These are phyloP conservation scores for Mortierella hygrophila DNA, from an alignment of 192 early-diverging fungal genomes.

Conservation along the genomic window DNA sequence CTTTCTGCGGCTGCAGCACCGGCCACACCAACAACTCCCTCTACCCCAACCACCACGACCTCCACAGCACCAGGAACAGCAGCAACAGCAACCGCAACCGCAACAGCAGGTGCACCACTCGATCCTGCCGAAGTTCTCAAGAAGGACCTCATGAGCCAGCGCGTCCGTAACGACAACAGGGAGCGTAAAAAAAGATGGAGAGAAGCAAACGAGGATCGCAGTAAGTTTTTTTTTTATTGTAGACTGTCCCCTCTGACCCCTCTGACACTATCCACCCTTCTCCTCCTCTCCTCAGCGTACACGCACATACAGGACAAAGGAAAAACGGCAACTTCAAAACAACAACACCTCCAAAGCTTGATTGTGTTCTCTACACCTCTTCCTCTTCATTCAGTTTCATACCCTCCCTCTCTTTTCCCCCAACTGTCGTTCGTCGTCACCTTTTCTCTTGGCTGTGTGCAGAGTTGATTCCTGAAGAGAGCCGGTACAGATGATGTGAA, in stretches of 20 bases:
- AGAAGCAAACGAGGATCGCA: constrained; percentile 65
- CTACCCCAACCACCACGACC: neutral
- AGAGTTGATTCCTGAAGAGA: too few relatives aligned
- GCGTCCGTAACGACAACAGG: constrained; percentile 65
- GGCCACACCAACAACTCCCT: neutral
- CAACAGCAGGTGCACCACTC: constrained; percentile 9
- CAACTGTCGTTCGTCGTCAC: too few relatives aligned
- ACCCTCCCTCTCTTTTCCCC: too few relatives aligned
- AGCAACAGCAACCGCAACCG: constrained; percentile 11
- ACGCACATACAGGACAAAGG: too few relatives aligned
- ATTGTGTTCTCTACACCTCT: too few relatives aligned
- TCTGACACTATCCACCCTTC: neutral
- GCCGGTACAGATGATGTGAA: neutral
- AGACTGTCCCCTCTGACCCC: neutral
- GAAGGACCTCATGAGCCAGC: constrained; percentile 54
- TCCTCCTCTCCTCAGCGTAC: too few relatives aligned
- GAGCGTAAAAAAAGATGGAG: constrained; percentile 67
- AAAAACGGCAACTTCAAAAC: too few relatives aligned
- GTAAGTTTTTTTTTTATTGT: constrained; percentile 46
- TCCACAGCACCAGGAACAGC: neutral
- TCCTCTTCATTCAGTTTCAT: too few relatives aligned
- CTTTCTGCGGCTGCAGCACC: constrained; percentile 12
- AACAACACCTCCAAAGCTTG: too few relatives aligned
- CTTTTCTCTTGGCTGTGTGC: too few relatives aligned
- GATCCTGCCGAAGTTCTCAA: constrained; percentile 53